Conservation (phyloP, 2,329 filamentous ascomycete species). For the Pleurostoma richardsiae region DNA sequence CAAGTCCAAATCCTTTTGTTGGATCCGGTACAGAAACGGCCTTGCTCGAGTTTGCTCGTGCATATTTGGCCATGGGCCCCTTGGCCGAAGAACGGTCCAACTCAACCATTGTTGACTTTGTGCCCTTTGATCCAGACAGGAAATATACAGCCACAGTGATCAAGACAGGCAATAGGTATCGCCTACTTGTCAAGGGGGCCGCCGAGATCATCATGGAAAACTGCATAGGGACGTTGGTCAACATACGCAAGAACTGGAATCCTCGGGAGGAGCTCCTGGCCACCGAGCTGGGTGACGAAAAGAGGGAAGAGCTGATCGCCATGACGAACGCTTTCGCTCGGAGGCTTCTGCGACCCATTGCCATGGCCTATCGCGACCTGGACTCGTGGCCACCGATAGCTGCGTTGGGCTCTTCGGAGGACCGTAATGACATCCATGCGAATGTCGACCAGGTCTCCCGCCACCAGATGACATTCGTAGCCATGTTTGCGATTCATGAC, state of each 20-base stretch:
- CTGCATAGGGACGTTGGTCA: conserved; percentile 33
- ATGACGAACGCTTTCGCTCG: neutral
- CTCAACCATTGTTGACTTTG: conserved; percentile 39
- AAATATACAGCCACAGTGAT: conserved; percentile 67
- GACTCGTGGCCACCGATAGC: conserved; percentile 58
- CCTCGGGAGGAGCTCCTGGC: neutral
- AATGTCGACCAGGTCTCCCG: conserved; percentile 1
- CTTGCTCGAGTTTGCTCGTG: conserved; percentile 63
- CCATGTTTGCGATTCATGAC: conserved; percentile 33
- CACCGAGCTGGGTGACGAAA: neutral
- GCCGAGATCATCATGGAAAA: conserved; percentile 42
- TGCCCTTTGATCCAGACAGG: conserved; percentile 30
- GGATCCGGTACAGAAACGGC: conserved; percentile 77
- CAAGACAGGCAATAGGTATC: conserved; percentile 50
- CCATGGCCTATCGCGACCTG: conserved; percentile 63
- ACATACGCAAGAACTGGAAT: neutral
- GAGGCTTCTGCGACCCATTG: conserved; percentile 35
- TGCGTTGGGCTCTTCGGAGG: conserved; percentile 52
- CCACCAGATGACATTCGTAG: conserved; percentile 5
- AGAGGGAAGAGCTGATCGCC: neutral
- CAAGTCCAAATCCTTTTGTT: conserved; percentile 56
- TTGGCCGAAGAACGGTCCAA: conserved; percentile 59
- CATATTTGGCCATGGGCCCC: conserved; percentile 59
- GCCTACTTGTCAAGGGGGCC: conserved; percentile 50
- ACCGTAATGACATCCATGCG: conserved; percentile 50